Base-by-base conservation (phyloP, 805 yeast species). In the Yamadazyma akitaensis region DNA sequence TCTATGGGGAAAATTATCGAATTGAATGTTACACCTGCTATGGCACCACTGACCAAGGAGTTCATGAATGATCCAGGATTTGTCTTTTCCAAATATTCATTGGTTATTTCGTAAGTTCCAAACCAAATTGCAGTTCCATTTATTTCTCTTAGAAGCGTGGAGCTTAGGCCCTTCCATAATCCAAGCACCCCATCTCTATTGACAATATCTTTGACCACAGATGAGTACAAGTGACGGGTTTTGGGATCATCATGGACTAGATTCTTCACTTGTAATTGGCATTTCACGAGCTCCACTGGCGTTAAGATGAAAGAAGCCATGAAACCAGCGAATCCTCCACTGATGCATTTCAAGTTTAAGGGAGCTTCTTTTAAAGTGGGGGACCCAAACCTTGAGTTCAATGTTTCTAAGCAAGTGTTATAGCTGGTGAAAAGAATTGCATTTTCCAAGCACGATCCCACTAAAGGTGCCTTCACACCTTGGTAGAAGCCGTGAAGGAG, bases 51-150 rank as follows among this genome's bases (percentile, higher is more conserved):
- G 1, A 75, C 48, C 53, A 91, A 67, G 14, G 17, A 84, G 63
- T 55, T 86, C 12, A 35, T 2, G 3, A 17, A 3, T 5, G 47
- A 39, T 3, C 76, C 59, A 3, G 79, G 73, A 8, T 73, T 64
- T 36, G 65, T 68, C 24, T 48, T 34, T 48, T 73, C 71, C 51
- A 79, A 67, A n/a, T 58, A 53, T 1, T 56, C 56, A 17, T 69
- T 62, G 7, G 77, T 67, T 38, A 75, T 66, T 60, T 90, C 96
- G 62, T 90, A 90, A 14, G 94, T 80, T 0, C 96, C 92, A 68
- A 91, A 91, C 97, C 97, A 91, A 1, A 92, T 83, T 3, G 96
- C 88, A 1, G 96, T 87, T 7, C 97, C 97, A 25, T 90, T 84
- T 33, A 88, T 76, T 61, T 91, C 98, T 56, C 97, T 76, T 2